These are phyloP conservation scores for Barbarea vulgaris DNA, from an alignment of 345 rosid genomes.

Conservation along the genomic window DNA sequence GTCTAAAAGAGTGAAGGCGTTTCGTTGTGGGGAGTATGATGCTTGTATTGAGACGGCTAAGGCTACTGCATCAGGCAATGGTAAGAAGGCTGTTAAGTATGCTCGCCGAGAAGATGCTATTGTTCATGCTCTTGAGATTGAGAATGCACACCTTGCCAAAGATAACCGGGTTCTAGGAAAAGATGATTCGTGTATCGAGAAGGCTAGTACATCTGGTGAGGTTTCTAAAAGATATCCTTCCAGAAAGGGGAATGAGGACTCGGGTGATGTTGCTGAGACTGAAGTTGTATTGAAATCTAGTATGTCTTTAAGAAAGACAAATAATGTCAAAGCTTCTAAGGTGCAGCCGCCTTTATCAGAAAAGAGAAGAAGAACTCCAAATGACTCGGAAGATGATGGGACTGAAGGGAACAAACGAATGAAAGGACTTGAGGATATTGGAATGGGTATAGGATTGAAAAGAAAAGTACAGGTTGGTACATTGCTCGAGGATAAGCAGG, in stretches of 20 bases:
- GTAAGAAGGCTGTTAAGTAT: conserved; percentile 86
- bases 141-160: conserved; percentile 69
- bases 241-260: conserved; percentile 53
- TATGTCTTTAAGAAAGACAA: conserved; percentile 56
- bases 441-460: conserved; percentile 57
- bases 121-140: conserved; percentile 92
- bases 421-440: conserved; percentile 95
- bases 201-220: conserved; percentile 46
- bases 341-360: conserved; percentile 47
- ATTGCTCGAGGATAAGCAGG: conserved; percentile 46
- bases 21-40: conserved; percentile 96
- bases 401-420: conserved; percentile 80
- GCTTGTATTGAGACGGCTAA: conserved; percentile 84
- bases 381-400: conserved; percentile 97
- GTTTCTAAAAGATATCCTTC: conserved; percentile 48
- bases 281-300: conserved; percentile 54
- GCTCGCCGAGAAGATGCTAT: conserved; percentile 99
- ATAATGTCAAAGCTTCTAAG: conserved; percentile 52
- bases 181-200: conserved; percentile 44
- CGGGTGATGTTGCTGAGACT: conserved; percentile 46
- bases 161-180: conserved; percentile 47
- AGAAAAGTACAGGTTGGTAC: conserved; percentile 41
- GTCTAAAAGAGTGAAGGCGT: conserved; percentile 94
- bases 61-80: conserved; percentile 64
- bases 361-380: conserved; percentile 81